These are phyloP conservation scores for Trichothecium roseum DNA, from an alignment of 2,329 filamentous ascomycete genomes.

Conservation along the genomic window DNA sequence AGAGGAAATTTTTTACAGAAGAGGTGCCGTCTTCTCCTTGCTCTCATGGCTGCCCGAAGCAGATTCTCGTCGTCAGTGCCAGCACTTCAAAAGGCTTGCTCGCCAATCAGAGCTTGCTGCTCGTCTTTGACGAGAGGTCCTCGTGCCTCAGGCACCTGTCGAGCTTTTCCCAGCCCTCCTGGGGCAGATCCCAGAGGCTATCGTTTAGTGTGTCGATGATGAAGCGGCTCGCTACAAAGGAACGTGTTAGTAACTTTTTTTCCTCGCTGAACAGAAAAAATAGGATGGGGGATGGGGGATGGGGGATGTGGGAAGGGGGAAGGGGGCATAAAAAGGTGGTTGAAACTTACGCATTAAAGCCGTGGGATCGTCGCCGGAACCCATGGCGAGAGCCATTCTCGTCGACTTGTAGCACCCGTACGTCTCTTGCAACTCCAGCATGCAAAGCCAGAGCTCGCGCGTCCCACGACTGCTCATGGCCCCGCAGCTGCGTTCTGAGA, in stretches of 20 bases:
- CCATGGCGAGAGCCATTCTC: constrained; percentile 34
- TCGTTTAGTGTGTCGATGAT: constrained; percentile 29
- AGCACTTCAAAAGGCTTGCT: too few relatives aligned
- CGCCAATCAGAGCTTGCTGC: too few relatives aligned
- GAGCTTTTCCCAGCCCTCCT: constrained; percentile 23
- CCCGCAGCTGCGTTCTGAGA: constrained; percentile 17
- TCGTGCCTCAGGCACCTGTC: constrained; percentile 15
- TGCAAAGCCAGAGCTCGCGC: constrained; percentile 33
- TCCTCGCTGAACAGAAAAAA: not conserved
- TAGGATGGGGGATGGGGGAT: not conserved
- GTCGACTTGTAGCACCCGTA: constrained; percentile 40
- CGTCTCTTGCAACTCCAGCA: constrained; percentile 34
- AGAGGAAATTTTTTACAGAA: too few relatives aligned
- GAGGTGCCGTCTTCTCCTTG: too few relatives aligned
- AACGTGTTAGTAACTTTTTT: not conserved
- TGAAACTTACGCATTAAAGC: constrained; percentile 33
- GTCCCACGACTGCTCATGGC: constrained; percentile 26
- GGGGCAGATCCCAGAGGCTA: constrained; percentile 21
- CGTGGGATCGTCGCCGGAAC: constrained; percentile 26
- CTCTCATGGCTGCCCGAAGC: too few relatives aligned
- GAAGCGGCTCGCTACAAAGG: constrained; percentile 22
- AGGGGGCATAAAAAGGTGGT: too few relatives aligned
- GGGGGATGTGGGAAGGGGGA: too few relatives aligned
- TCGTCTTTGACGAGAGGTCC: not conserved
- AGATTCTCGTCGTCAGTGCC: too few relatives aligned